Conservation (phyloP, 2,329 filamentous ascomycete species). For the Aspergillus sp. region DNA sequence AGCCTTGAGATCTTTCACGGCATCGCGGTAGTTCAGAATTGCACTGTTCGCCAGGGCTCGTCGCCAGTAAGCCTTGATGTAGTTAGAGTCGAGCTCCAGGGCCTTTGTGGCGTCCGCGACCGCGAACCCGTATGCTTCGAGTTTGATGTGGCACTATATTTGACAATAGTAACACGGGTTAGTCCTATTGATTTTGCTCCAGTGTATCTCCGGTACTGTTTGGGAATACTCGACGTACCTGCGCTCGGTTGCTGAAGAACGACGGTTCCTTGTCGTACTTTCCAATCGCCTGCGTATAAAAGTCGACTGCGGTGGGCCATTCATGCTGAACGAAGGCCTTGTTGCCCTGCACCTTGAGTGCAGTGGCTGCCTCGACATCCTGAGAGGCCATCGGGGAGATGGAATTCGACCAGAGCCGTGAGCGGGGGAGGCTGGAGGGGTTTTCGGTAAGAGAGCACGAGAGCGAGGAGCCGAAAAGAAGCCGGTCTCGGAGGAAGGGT, state of each 20-base stretch:
- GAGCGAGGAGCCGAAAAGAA: conserved; percentile 2
- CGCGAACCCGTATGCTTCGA: conserved; percentile 91
- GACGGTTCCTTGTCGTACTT: conserved; percentile 79
- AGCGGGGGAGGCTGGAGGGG: conserved; percentile 21
- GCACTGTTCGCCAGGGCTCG: conserved; percentile 88
- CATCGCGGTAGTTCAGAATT: conserved; percentile 84
- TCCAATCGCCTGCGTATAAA: conserved; percentile 85
- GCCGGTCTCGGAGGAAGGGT: neutral
- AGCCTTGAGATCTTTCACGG: conserved; percentile 86
- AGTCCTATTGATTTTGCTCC: conserved; percentile 6
- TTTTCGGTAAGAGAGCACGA: conserved; percentile 15
- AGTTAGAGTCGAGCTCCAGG: conserved; percentile 81
- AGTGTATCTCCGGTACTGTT: neutral
- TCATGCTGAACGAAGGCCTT: conserved; percentile 86
- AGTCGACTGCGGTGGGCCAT: conserved; percentile 77
- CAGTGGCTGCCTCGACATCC: conserved; percentile 67
- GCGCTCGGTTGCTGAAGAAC: conserved; percentile 91
- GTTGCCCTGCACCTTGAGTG: conserved; percentile 91
- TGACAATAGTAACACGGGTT: conserved; percentile 38
- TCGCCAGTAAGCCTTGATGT: conserved; percentile 95
- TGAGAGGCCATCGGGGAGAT: conserved; percentile 39
- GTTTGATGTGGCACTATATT: conserved; percentile 79
- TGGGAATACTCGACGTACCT: conserved; percentile 58
- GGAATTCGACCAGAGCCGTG: neutral
- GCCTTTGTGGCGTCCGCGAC: conserved; percentile 88